Evolutionary conservation across 768 basidiomycete species (phyloP).

Genomic region (Cubamyces sp.): DNA sequence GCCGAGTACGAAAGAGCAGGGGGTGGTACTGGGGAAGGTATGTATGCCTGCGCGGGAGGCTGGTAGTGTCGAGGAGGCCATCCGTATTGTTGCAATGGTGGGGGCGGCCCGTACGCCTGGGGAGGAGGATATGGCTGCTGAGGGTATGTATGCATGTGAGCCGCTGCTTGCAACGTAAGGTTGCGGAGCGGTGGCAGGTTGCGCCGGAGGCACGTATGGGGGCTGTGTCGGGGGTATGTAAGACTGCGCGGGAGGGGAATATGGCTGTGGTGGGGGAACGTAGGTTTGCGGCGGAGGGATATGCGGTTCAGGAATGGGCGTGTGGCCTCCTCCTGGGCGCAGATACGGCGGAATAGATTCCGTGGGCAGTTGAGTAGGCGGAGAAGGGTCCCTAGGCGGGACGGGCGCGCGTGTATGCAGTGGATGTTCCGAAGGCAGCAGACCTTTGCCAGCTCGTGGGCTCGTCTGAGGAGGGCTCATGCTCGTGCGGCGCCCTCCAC

Average conservation of each 20-base stretch:
- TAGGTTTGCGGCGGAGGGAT: background rate
- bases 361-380: conserved; percentile 7
- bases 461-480: conserved; percentile 7
- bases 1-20: background rate
- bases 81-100: background rate
- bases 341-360: conserved; percentile 24
- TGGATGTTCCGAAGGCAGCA: conserved; percentile 27
- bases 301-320: conserved; percentile 19
- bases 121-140: background rate
- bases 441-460: background rate
- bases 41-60: background rate
- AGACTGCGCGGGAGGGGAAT: background rate
- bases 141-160: background rate
- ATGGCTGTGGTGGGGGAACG: background rate
- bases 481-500: conserved; percentile 15
- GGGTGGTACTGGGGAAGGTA: conserved; percentile 1
- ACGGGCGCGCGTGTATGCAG: conserved; percentile 6
- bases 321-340: conserved; percentile 11
- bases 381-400: conserved; percentile 11
- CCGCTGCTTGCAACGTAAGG: background rate
- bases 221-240: conserved; percentile 26
- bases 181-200: background rate
- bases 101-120: background rate
- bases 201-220: conserved; percentile 4
- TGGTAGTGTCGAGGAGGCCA: conserved; percentile 7